phyloP scores from a whole-genome alignment of 2,329 filamentous ascomycete species.

The Escovopsis sp. region DNA sequence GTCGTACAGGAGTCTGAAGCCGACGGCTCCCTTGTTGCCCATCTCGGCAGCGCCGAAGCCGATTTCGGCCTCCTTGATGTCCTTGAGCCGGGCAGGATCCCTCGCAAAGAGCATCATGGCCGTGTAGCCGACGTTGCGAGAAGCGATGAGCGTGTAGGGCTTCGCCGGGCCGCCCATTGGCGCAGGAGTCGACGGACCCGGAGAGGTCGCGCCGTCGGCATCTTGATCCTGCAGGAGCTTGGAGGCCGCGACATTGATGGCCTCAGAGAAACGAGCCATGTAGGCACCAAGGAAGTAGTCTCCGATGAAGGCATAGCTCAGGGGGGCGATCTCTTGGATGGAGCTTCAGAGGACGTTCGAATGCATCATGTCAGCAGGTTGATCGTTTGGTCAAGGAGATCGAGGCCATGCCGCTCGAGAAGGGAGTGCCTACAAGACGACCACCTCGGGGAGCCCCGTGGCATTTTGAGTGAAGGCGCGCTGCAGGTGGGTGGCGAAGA shows the following conservation, averaged over 20 bases:
- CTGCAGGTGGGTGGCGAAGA: constrained; percentile 59
- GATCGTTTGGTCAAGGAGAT: neutral
- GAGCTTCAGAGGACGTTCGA: too few species aligned
- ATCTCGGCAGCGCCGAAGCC: constrained; percentile 77
- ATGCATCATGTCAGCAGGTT: neutral
- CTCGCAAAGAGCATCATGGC: constrained; percentile 73
- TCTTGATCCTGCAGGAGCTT: constrained; percentile 14
- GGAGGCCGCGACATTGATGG: constrained; percentile 53
- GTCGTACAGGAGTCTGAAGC: constrained; percentile 51
- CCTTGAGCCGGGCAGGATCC: constrained; percentile 41
- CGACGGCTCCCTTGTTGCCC: constrained; percentile 92
- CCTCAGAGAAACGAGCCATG: constrained; percentile 53
- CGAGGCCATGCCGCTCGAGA: neutral
- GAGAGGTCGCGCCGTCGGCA: constrained; percentile 7
- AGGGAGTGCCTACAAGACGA: constrained; percentile 36
- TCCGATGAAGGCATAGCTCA: constrained; percentile 73
- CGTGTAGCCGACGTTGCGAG: constrained; percentile 75
- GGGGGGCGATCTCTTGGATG: constrained; percentile 81
- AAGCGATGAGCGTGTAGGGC: constrained; percentile 52
- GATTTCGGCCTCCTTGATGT: constrained; percentile 63
- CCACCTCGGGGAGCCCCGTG: constrained; percentile 33
- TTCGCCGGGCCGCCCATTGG: constrained; percentile 10
- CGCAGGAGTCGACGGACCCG: constrained; percentile 4
- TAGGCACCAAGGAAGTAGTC: constrained; percentile 66
- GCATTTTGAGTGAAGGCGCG: constrained; percentile 35